Base-by-base conservation (phyloP, 352 stramenopile genomes). In the Albugo candida region DNA sequence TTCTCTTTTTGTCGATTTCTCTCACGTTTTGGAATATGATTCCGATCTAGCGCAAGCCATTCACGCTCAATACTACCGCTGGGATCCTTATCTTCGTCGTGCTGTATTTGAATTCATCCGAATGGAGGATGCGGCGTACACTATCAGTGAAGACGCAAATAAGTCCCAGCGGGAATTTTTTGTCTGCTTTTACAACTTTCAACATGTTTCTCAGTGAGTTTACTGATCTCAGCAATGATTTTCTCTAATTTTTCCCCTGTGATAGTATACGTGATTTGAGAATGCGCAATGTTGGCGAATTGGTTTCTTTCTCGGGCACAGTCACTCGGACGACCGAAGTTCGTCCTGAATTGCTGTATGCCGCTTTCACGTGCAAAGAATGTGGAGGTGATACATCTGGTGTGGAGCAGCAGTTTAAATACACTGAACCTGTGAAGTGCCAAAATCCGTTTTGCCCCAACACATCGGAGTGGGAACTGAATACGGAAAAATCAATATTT, bases 251-350 rank as follows among this genome's bases (percentile, higher is more conserved):
- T 53, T 38, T 51, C 47, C 35, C 0, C 45, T 12, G 20, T 44
- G 20, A 24, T 20, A 93, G 84, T 43, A 87, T 98, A 39, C 80
- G 95, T 16, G 68, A 95, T 21, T 54, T 99, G 27, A 67, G 81
- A 17, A 97, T 82, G 10, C 81, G 76, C 45, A 81, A 86, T 17
- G 95, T 99, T 61, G 94, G 94, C 34, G 70, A 91, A 41, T 69
- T 99, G 14, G 62, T 92, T 20, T 83, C 80, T 10, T 86, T 98
- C 46, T 93, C 74, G 0, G 95, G 93, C 6, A 99, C 95, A 0
- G 93, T 99, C 2, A 99, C 96, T 20, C 70, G 96, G 20, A 97
- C 94, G 13, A 97, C 84, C 0, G 95, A 99, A 49, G 95, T 99
- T 16, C 70, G 94, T 11, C 95, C 96, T 0, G 95, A 99, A 70